Evolutionary conservation across 1,284 basidiomycete species (phyloP).

Genomic region (Ustilago hordei): DNA sequence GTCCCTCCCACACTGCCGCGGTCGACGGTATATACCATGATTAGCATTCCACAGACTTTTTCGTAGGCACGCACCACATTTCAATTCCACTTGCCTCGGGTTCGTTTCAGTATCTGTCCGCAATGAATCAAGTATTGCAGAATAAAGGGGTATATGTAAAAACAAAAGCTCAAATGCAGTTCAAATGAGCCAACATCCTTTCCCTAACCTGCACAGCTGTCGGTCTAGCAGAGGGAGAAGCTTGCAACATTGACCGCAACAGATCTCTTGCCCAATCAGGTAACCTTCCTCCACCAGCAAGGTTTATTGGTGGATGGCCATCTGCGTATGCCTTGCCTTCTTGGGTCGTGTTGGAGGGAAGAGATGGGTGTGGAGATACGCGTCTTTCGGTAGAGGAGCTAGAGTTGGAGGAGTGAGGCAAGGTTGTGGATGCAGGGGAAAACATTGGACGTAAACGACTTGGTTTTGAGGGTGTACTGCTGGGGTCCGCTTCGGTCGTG

Average conservation of each 20-base stretch:
- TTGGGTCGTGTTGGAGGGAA: background rate
- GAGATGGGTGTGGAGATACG: background rate
- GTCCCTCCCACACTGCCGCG: background rate
- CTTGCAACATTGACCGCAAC: slow-evolving; percentile 55
- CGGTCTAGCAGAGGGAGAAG: slow-evolving; percentile 51
- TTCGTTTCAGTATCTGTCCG: no score
- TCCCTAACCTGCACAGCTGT: slow-evolving; percentile 50
- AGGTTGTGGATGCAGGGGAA: slow-evolving; percentile 10
- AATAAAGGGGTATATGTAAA: background rate
- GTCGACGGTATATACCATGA: background rate
- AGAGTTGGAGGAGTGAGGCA: background rate
- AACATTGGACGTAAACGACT: slow-evolving; percentile 26
- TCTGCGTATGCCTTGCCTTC: slow-evolving; percentile 51
- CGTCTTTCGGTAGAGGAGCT: background rate
- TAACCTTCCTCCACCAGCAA: slow-evolving; percentile 63
- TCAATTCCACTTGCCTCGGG: background rate
- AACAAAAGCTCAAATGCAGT: background rate
- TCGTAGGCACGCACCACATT: background rate
- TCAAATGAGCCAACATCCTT: slow-evolving; percentile 5
- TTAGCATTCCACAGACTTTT: background rate
- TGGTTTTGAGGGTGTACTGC: slow-evolving; percentile 16
- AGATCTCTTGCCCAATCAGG: slow-evolving; percentile 62
- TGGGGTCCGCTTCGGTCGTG: slow-evolving; percentile 1
- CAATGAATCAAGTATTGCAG: no score
- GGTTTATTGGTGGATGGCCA: slow-evolving; percentile 62